These are phyloP conservation scores for Wickerhamiella pararugosa DNA, from an alignment of 1,139 yeast genomes.

Conservation along the genomic window DNA sequence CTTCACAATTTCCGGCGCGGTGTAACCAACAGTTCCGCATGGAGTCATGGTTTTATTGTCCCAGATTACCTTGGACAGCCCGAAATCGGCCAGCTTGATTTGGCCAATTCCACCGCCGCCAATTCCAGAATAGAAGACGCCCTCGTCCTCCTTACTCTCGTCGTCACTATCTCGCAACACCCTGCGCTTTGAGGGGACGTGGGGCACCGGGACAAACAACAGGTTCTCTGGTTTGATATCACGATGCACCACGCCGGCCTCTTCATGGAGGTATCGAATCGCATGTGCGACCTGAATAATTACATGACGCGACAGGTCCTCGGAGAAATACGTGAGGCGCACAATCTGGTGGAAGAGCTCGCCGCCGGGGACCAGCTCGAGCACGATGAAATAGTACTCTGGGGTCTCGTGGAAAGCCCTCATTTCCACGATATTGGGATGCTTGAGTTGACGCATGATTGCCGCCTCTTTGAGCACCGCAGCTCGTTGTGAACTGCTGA, in stretches of 20 bases:
- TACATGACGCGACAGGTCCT: constrained; percentile 70
- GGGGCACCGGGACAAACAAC: constrained; percentile 62
- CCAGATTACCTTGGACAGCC: constrained; percentile 69
- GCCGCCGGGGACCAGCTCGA: constrained; percentile 84
- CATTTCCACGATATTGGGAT: constrained; percentile 58
- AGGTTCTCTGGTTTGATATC: constrained; percentile 93
- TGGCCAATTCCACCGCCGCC: constrained; percentile 51
- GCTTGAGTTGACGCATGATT: constrained; percentile 60
- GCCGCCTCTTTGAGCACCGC: constrained; percentile 66
- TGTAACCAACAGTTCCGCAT: constrained; percentile 81
- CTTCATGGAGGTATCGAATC: constrained; percentile 63
- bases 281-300: constrained; percentile 76
- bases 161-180: constrained; percentile 62
- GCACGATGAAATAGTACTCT: constrained; percentile 58
- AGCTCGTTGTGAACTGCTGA: constrained; percentile 29
- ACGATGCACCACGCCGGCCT: constrained; percentile 78
- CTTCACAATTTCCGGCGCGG: constrained; percentile 80
- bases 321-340: constrained; percentile 78
- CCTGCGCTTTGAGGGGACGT: constrained; percentile 36
- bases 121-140: constrained; percentile 52
- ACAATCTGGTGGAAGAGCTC: constrained; percentile 91
- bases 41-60: constrained; percentile 71
- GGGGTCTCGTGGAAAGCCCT: constrained; percentile 51
- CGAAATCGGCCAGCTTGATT: constrained; percentile 84
- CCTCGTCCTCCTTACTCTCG: constrained; percentile 69